These are phyloP conservation scores for Rhizopus sp. DNA, from an alignment of 371 early-diverging fungal genomes.

Conservation along the genomic window DNA sequence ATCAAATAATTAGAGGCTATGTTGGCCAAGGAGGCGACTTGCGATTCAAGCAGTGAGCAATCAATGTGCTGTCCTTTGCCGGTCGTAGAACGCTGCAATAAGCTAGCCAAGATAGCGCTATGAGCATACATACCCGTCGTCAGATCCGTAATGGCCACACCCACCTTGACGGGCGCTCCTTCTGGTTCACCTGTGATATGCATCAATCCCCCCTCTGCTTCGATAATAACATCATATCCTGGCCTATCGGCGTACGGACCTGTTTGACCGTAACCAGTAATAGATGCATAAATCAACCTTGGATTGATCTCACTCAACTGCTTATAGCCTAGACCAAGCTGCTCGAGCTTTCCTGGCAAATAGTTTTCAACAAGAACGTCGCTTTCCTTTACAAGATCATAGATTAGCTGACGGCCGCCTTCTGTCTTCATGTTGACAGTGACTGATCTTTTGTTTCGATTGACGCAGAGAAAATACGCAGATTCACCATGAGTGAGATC, in stretches of 20 bases:
- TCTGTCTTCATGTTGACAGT: slow-evolving; percentile 80
- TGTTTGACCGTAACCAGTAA: slow-evolving; percentile 85
- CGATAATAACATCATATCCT: slow-evolving; percentile 95
- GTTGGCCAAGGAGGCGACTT: slow-evolving; percentile 87
- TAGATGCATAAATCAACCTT: slow-evolving; percentile 84
- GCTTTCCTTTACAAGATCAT: slow-evolving; percentile 64
- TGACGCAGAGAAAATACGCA: slow-evolving; percentile 89
- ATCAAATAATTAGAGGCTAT: slow-evolving; percentile 86
- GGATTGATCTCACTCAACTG: slow-evolving; percentile 72
- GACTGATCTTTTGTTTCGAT: slow-evolving; percentile 89
- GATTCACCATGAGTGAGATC: slow-evolving; percentile 60
- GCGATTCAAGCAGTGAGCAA: slow-evolving; percentile 82
- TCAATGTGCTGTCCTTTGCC: slow-evolving; percentile 86
- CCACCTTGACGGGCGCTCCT: slow-evolving; percentile 90
- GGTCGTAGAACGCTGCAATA: slow-evolving; percentile 69
- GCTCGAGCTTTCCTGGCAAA: slow-evolving; percentile 82
- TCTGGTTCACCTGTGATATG: slow-evolving; percentile 89
- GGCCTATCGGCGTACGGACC: slow-evolving; percentile 82
- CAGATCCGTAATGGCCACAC: slow-evolving; percentile 91
- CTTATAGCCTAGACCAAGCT: slow-evolving; percentile 79
- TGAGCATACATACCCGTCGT: slow-evolving; percentile 88
- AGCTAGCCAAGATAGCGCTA: slow-evolving; percentile 85
- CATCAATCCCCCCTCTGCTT: slow-evolving; percentile 94
- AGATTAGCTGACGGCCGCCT: slow-evolving; percentile 65
- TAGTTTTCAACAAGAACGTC: slow-evolving; percentile 93